Base-by-base conservation (phyloP, 257 asterid genomes). In the Salvia rosmarinus region DNA sequence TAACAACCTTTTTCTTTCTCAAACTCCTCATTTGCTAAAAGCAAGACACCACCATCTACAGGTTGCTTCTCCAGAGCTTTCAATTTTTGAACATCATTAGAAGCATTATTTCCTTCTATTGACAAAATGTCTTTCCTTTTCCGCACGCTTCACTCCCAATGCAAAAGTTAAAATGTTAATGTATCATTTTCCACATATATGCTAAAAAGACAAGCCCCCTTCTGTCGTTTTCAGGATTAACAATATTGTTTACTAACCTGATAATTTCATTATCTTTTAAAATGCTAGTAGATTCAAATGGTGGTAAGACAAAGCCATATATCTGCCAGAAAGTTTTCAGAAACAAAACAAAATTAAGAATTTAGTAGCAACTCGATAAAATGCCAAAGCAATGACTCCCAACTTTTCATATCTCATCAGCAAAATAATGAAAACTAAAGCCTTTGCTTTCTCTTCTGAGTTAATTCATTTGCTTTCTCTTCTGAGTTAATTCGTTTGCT, bases 251-350 rank as follows among this genome's bases (percentile, higher is more conserved):
- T 57, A 76, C 86, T 69, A 32, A 91, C 99, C 98, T 83, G 86
- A 94, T 81, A 57, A 86, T 67, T 78, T 94, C 99, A 66, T 82
- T 58, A 46, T 86, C 92, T 79, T 85, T 82, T 77, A 94, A 67
- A 78, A 94, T 85, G 68, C 77, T 7, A 50, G 88, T 82, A 1
- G 96, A 91, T 74, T 86, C 96, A 81, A 85, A 89, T 0, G 95
- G 81, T 1, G 96, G 98, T 54, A 95, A 79, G 71, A 81, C 97
- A 75, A 85, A 95, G 19, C 95, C 91, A 30, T 87, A 90, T 79
- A 87, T 74, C 99, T 91, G 85, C 85, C 79, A 61, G 21, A 71
- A 77, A 42, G 69, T n/a, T 73, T n/a, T 46, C n/a, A 21, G 54
- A 58, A 65, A 61, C 1, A 55, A 50, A 37, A 49, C 7, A 59